Base-by-base conservation (phyloP, 192 early-diverging fungal genomes). In the Coemansia guatemalensis region DNA sequence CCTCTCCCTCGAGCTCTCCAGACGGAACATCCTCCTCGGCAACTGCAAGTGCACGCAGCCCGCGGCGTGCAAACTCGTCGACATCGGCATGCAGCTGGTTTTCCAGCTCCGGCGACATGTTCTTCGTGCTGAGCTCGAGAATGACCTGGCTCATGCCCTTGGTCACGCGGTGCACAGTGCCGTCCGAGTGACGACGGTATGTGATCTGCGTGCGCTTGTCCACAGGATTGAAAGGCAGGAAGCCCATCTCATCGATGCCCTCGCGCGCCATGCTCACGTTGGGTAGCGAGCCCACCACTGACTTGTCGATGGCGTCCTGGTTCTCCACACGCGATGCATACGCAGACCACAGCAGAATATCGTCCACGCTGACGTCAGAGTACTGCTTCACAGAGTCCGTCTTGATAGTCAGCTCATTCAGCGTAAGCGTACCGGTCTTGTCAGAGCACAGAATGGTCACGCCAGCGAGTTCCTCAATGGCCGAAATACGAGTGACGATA, bases 391-490 rank as follows among this genome's bases (percentile, higher is more conserved):
- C 83, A 60, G 88, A 85, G 67, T 86, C 72, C 35, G 81, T 79
- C 71, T 87, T 87, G 65, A 91, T 87, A 69, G 85, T 88, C 26
- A 89, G 82, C 74, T 91, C 87, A 84, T 95, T 96, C 22, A 93
- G 70, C 24, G 94, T 96, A 27, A 96, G 84, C n/a, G 94, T 96
- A 68, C 94, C 94, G 53, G 94, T 96, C 85, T 96, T 96, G 84
- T 95, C 93, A 24, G 92, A 92, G 84, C 91, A 94, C 68, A 95
- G 89, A 62, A 89, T 88, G 60, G 87, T 88, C 27, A 90, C 88
- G 64, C 86, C 88, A n/a, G 88, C 87, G 72, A 90, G 86, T 65
- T 89, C 88, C 73, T 91, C 89, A 59, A 93, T 90, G 18, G 90
- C 90, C 58, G 88, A 86, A 73, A 93, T 89, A 39, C 89, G 87